Evolutionary conservation across 73 alveolate species (phyloP), one percentile per base, ranked within the genome.

Genomic region (Paramecium tetraurelia): DNA sequence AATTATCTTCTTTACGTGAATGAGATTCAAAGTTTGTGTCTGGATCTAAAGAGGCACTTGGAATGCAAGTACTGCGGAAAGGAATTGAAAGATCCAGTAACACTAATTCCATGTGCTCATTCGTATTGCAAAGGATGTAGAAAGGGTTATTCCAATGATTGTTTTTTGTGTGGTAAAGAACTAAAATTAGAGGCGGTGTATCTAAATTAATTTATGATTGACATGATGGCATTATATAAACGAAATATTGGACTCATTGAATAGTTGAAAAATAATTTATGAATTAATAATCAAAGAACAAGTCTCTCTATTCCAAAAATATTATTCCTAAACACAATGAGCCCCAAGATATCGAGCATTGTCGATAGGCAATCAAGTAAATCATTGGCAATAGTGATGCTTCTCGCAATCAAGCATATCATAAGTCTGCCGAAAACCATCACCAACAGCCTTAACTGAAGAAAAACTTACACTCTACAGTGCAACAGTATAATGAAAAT

Each of bases 51-150:
- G 10, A 80, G 48, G 20, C 57, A 31, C 7, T 22, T 48, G 5
- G 70, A 43, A 80, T 80, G 76, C 22, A 43, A 80, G 21, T 41
- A 24, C 4, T 80, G 76, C 11, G 50, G 57, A 10, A 80, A 43
- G 43, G 75, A 43, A 14, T 11, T 41, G 18, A 41, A 27, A 3
- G 76, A 80, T n/a, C 76, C 90, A 44, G 90, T 80, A 43, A 80
- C 76, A 12, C 9, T 43, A 11, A 80, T 80, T 10, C 76, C 76
- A 1, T 80, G 76, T 80, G 90, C 90, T 46, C 90, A 80, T 80
- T 44, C 76, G 8, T 43, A 80, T 48, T 80, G 76, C 11, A 80
- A 44, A 7, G 22, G 57, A 22, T 80, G 90, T 80, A 80, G 57
- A 48, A 80, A 80, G 9, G 90, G 76, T 1, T 80, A 80, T 35